Evolutionary conservation across 2,329 filamentous ascomycete species (phyloP).

Genomic region (Lasiodiplodia gonubiensis): DNA sequence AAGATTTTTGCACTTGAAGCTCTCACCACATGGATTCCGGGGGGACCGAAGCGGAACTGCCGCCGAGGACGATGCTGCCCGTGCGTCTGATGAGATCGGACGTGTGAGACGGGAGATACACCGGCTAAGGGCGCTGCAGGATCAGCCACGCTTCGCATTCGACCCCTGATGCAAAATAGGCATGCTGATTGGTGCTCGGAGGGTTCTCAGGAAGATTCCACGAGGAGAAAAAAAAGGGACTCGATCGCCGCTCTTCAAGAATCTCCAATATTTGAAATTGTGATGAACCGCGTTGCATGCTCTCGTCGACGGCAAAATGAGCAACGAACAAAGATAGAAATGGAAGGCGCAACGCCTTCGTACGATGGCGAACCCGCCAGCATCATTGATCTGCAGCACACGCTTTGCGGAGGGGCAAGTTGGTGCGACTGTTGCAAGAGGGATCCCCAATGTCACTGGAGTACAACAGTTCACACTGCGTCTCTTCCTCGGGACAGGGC

Average conservation of each 20-base stretch:
- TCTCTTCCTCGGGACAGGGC: neutral
- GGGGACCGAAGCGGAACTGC: neutral
- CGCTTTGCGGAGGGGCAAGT: neutral
- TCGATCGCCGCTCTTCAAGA: conserved; percentile 8
- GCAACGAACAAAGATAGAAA: neutral
- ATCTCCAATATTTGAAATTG: conserved; percentile 8
- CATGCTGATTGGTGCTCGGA: neutral
- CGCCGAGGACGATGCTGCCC: conserved; percentile 2
- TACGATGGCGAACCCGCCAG: conserved; percentile 4
- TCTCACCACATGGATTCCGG: conserved; percentile 1
- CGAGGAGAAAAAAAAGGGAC: neutral
- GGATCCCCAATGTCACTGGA: neutral
- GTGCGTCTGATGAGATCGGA: neutral
- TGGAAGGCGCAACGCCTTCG: neutral
- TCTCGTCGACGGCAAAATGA: neutral
- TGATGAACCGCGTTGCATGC: conserved; percentile 14
- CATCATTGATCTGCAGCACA: conserved; percentile 9
- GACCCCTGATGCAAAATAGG: conserved; percentile 7
- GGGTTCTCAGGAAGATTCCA: neutral
- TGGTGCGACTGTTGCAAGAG: neutral
- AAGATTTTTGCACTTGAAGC: neutral
- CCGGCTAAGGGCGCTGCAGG: conserved; percentile 15
- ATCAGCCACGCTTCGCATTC: conserved; percentile 10
- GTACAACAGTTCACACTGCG: neutral
- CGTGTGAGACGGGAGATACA: conserved; percentile 17